phyloP scores from a whole-genome alignment of 1,284 basidiomycete genomes.

The Cutaneotrichosporon spelunceum region DNA sequence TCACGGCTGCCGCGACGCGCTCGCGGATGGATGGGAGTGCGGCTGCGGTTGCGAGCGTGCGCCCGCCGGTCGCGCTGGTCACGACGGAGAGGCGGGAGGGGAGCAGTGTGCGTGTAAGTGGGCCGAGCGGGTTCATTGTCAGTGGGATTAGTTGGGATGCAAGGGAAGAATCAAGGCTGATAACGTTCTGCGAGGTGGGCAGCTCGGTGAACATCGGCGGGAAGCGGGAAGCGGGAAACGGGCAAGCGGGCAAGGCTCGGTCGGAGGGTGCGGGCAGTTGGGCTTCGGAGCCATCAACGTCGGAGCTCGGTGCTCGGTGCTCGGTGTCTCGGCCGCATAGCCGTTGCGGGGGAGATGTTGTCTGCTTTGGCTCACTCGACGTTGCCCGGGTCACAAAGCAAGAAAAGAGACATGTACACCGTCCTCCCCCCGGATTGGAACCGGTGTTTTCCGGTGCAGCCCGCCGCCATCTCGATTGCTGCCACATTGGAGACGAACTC shows the following conservation, averaged over 20 bases:
- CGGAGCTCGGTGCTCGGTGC: too few species aligned
- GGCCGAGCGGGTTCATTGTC: not conserved
- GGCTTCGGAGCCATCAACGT: too few species aligned
- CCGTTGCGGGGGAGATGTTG: too few species aligned
- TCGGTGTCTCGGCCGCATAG: too few species aligned
- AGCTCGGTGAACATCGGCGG: not conserved
- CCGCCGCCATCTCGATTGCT: too few species aligned
- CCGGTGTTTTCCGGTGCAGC: too few species aligned
- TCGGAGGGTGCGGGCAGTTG: not conserved
- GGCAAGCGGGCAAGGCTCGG: not conserved
- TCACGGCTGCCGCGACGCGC: conserved; percentile 16
- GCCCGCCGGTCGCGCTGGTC: not conserved
- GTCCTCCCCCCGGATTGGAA: too few species aligned
- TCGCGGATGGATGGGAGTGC: conserved; percentile 4
- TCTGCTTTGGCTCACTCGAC: too few species aligned
- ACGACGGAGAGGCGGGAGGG: not conserved
- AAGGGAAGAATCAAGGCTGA: not conserved
- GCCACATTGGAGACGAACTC: too few species aligned
- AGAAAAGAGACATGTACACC: too few species aligned
- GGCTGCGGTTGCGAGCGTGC: not conserved
- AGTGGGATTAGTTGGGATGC: not conserved
- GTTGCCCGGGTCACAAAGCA: too few species aligned
- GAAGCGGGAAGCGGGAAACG: too few species aligned
- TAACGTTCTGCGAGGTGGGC: not conserved
- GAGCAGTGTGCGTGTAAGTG: not conserved